A percentile compares a stretch with the other conserved stretches of the same genome.
phyloP scores from a whole-genome alignment of 2,329 filamentous ascomycete genomes.

The Stenocarpella maydis region DNA sequence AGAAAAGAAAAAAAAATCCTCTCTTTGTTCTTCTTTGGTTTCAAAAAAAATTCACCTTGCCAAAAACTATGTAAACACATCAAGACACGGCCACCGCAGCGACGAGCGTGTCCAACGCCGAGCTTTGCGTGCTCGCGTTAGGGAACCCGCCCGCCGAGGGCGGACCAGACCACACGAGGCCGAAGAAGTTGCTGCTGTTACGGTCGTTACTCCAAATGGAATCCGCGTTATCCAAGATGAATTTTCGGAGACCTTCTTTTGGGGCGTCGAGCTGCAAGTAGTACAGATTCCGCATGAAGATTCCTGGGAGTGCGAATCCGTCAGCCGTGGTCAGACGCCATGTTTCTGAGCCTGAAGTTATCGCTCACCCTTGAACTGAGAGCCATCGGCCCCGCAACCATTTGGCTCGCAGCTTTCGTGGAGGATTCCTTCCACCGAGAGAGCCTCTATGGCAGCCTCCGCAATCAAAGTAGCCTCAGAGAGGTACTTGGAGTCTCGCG shows the following conservation, averaged over 20 bases:
- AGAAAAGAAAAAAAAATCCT: too few relatives aligned
- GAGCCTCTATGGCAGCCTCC: constrained; percentile 55
- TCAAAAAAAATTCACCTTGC: not conserved
- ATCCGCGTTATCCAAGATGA: constrained; percentile 69
- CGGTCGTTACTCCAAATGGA: constrained; percentile 70
- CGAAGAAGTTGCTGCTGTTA: constrained; percentile 58
- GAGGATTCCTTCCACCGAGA: constrained; percentile 57
- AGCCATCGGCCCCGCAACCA: constrained; percentile 52
- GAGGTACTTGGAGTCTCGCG: constrained; percentile 52
- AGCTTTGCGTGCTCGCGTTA: constrained; percentile 68
- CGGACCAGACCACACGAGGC: constrained; percentile 72
- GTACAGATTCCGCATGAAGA: constrained; percentile 71
- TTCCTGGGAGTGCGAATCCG: constrained; percentile 43
- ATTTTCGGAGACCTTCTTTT: constrained; percentile 57
- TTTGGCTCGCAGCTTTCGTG: constrained; percentile 62
- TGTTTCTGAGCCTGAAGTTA: not conserved
- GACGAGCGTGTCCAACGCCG: constrained; percentile 72
- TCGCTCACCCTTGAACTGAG: constrained; percentile 68
- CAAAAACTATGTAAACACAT: not conserved
- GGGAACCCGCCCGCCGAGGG: constrained; percentile 49
- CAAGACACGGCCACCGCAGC: constrained; percentile 59
- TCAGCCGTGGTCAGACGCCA: not conserved
- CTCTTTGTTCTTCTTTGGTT: too few relatives aligned
- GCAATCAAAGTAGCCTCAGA: constrained; percentile 58
- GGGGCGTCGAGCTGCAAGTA: constrained; percentile 62